Evolutionary conservation across 2,329 filamentous ascomycete species (phyloP).

Genomic region (Alternaria novae-zelandiae): DNA sequence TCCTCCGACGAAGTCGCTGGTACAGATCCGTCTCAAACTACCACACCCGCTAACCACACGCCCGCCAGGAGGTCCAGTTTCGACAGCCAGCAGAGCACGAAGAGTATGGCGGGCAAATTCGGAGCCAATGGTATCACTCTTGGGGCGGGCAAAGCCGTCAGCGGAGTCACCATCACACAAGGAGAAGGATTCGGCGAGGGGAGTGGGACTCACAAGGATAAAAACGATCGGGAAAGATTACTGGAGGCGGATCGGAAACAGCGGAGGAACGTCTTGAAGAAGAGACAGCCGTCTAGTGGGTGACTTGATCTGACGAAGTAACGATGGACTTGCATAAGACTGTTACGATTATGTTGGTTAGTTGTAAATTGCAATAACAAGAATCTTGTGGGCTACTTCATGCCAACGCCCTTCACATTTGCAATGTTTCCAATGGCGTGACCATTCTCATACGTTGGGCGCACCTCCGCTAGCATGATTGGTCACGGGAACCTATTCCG

Average conservation of each 20-base stretch:
- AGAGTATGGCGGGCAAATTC: conserved; percentile 31
- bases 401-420: background rate
- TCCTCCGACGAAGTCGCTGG: conserved; percentile 46
- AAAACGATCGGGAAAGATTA: conserved; percentile 2
- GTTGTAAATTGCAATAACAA: background rate
- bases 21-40: conserved; percentile 33
- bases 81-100: conserved; percentile 37
- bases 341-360: background rate
- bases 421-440: background rate
- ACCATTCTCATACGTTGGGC: background rate
- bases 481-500: background rate
- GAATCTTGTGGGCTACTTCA: background rate
- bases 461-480: background rate
- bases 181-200: conserved; percentile 23
- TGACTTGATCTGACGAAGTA: background rate
- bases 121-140: conserved; percentile 43
- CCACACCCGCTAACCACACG: conserved; percentile 19
- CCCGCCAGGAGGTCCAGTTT: conserved; percentile 24
- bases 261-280: conserved; percentile 9
- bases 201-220: background rate
- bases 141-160: conserved; percentile 41
- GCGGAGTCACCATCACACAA: conserved; percentile 29
- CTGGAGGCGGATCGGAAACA: conserved; percentile 6
- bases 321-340: background rate
- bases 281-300: conserved; percentile 3